These are phyloP conservation scores for Phyllosticta citribraziliensis DNA, from an alignment of 2,329 filamentous ascomycete species.

Conservation along the genomic window DNA sequence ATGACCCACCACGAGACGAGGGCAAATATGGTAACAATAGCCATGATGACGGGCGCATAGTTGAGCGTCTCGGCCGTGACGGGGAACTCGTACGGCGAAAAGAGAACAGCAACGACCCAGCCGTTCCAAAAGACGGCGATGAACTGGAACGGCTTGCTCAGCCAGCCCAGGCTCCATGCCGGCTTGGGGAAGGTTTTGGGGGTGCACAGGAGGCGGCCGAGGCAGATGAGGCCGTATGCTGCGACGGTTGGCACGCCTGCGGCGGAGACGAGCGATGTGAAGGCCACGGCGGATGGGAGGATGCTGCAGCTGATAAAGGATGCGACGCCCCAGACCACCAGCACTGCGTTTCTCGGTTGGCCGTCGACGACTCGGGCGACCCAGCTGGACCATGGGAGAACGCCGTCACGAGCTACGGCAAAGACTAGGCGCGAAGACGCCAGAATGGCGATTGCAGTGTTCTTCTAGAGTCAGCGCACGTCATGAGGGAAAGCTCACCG, in stretches of 20 bases:
- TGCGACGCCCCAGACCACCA: slow-evolving; percentile 47
- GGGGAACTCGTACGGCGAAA: slow-evolving; percentile 28
- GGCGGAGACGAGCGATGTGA: slow-evolving; percentile 29
- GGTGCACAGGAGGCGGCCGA: slow-evolving; percentile 29
- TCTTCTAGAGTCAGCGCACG: slow-evolving; percentile 25
- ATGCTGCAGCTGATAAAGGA: slow-evolving; percentile 50
- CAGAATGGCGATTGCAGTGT: slow-evolving; percentile 50
- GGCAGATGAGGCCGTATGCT: slow-evolving; percentile 24
- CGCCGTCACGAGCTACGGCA: slow-evolving; percentile 52
- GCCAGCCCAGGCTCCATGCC: slow-evolving; percentile 27
- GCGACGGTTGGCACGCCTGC: slow-evolving; percentile 32
- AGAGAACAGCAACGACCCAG: slow-evolving; percentile 29
- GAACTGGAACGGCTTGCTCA: slow-evolving; percentile 26
- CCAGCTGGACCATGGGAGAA: slow-evolving; percentile 50
- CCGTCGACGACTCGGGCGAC: slow-evolving; percentile 44
- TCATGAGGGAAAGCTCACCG: not conserved
- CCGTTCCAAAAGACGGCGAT: slow-evolving; percentile 30
- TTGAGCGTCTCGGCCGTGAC: slow-evolving; percentile 26
- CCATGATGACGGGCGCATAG: slow-evolving; percentile 30
- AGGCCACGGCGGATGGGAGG: slow-evolving; percentile 40
- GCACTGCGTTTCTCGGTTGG: slow-evolving; percentile 50
- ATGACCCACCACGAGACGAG: slow-evolving; percentile 26
- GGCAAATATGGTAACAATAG: slow-evolving; percentile 29
- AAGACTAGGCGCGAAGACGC: slow-evolving; percentile 53
- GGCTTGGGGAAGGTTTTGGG: slow-evolving; percentile 27